These are phyloP conservation scores for Fusarium mundagurra DNA, from an alignment of 2,329 filamentous ascomycete genomes.

Conservation along the genomic window DNA sequence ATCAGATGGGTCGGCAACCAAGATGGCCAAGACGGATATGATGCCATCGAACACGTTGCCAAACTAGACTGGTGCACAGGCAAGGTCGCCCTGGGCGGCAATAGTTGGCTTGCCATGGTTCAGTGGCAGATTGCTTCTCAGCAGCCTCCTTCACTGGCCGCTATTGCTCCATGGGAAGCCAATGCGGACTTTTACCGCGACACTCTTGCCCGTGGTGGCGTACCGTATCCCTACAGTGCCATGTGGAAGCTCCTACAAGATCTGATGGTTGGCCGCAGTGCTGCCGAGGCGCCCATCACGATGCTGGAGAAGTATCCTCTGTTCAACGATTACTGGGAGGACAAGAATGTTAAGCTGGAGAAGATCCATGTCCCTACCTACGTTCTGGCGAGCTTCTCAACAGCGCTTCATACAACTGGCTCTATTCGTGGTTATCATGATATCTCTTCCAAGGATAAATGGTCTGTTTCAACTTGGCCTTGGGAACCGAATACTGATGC, in stretches of 20 bases:
- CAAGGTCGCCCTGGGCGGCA: background rate
- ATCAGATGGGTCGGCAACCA: background rate
- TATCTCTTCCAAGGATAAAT: background rate
- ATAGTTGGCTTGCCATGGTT: background rate
- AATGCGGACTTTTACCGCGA: background rate
- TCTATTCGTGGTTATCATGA: background rate
- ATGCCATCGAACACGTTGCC: background rate
- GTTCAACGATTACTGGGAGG: background rate
- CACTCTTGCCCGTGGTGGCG: background rate
- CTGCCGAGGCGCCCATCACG: background rate
- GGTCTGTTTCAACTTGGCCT: background rate
- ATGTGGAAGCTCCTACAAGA: background rate
- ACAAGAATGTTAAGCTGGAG: background rate
- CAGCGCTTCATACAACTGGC: background rate
- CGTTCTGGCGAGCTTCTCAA: background rate
- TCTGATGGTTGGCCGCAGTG: background rate
- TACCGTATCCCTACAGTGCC: background rate
- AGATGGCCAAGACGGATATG: background rate
- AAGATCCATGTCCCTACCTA: background rate
- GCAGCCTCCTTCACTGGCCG: background rate
- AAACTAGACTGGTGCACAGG: background rate
- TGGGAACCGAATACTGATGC: fast-evolving
- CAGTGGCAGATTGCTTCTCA: constrained; percentile 1
- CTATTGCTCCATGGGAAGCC: background rate
- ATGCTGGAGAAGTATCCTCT: background rate